Percentiles rank a stretch among this genome's conserved stretches.
Conservation (phyloP, 441 rosid genomes). For the Adansonia gregorii region DNA sequence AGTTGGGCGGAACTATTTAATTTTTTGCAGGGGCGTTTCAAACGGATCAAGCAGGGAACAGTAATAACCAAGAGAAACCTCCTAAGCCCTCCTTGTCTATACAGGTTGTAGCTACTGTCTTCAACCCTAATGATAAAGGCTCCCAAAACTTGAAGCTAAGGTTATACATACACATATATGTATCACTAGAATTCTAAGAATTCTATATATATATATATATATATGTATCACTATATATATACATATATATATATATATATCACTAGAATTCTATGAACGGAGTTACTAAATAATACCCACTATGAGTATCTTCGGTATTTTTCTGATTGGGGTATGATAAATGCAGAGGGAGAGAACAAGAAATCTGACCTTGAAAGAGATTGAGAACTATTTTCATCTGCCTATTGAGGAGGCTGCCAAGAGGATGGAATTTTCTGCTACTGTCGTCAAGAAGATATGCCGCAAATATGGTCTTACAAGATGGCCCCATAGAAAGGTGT, state of each 20-base stretch:
- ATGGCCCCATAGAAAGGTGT: constrained; percentile 76
- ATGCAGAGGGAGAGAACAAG: constrained; percentile 67
- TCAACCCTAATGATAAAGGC: background rate
- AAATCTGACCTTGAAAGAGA: constrained; percentile 48
- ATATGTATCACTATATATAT: too few species aligned
- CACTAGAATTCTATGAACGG: too few species aligned
- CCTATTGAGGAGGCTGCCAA: constrained; percentile 63
- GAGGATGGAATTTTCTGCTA: constrained; percentile 53
- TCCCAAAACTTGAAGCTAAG: background rate
- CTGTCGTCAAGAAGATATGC: constrained; percentile 71
- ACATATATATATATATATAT: too few species aligned
- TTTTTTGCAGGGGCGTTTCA: background rate
- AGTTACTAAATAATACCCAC: too few species aligned
- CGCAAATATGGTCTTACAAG: constrained; percentile 48
- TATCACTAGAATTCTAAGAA: too few species aligned
- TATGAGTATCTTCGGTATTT: background rate
- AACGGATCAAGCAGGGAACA: constrained; percentile 24
- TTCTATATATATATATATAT: too few species aligned
- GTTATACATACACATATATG: background rate
- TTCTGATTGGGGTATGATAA: constrained; percentile 13
- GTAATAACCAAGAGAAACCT: constrained; percentile 23
- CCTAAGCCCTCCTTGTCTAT: constrained; percentile 41
- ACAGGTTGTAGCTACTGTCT: constrained; percentile 45
- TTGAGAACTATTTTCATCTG: constrained; percentile 48
- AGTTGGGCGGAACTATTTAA: background rate